These are phyloP conservation scores for Brassica incana DNA, from an alignment of 345 rosid species.

Conservation along the genomic window DNA sequence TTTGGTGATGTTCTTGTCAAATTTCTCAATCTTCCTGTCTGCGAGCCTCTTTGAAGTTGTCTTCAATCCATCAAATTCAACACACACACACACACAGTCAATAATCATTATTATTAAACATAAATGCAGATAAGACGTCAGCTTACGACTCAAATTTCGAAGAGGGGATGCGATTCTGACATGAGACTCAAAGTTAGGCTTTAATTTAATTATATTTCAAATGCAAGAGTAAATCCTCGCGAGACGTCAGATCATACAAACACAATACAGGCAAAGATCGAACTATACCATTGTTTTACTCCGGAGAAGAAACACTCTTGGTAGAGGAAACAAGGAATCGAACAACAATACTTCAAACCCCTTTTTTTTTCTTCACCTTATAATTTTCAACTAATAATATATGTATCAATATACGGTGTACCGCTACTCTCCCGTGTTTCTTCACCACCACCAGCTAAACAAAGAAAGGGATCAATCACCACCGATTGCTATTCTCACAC, in stretches of 20 bases:
- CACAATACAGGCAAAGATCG: too few relatives aligned
- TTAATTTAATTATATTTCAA: background rate
- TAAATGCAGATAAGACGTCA: too few relatives aligned
- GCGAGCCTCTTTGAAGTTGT: slow-evolving; percentile 93
- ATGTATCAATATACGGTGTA: too few relatives aligned
- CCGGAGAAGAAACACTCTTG: background rate
- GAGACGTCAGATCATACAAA: background rate
- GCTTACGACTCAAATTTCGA: too few relatives aligned
- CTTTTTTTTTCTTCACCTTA: too few relatives aligned
- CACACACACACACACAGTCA: background rate
- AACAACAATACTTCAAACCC: too few relatives aligned
- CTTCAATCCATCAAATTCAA: slow-evolving; percentile 37
- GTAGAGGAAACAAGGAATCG: background rate
- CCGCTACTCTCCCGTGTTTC: too few relatives aligned
- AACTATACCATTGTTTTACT: background rate
- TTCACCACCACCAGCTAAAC: too few relatives aligned
- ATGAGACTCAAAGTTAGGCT: background rate
- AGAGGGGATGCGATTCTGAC: too few relatives aligned
- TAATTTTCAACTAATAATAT: too few relatives aligned
- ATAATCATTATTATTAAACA: too few relatives aligned
- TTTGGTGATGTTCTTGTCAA: slow-evolving; percentile 82
- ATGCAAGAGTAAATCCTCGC: background rate
- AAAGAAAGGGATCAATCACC: background rate
- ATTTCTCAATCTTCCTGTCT: slow-evolving; percentile 74
- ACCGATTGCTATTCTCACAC: slow-evolving; percentile 24